Conservation (phyloP, 192 early-diverging fungal species). For the Backusella parvicylindrica region DNA sequence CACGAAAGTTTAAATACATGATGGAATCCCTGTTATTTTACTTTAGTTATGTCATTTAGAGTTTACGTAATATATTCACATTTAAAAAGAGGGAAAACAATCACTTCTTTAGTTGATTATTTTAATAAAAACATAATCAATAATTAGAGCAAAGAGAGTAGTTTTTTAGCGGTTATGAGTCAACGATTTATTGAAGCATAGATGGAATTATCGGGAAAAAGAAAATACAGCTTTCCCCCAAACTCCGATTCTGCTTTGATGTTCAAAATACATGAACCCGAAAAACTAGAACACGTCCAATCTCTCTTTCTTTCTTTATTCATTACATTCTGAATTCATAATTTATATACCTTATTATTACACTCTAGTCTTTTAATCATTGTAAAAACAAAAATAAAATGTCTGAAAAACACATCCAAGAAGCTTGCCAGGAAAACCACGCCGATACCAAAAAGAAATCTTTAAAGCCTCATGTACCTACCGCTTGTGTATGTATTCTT, state of each 20-base stretch:
- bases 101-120: neutral
- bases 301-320: neutral
- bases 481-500: constrained; percentile 58
- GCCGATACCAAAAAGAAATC: neutral
- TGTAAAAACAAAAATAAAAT: neutral
- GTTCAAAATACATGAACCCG: neutral
- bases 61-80: neutral
- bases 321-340: neutral
- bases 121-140: neutral
- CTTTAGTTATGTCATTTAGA: neutral
- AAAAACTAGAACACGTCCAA: neutral
- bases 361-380: neutral
- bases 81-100: neutral
- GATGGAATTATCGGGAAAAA: neutral
- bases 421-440: neutral
- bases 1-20: neutral
- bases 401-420: neutral
- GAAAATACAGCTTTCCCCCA: neutral
- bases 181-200: neutral
- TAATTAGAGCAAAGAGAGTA: neutral
- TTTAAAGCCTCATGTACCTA: constrained; percentile 66
- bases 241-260: neutral
- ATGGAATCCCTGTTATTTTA: neutral
- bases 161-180: neutral
- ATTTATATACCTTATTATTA: neutral